Evolutionary conservation across 2,329 filamentous ascomycete genomes (phyloP).

Genomic region (Nannizzia gypsea): DNA sequence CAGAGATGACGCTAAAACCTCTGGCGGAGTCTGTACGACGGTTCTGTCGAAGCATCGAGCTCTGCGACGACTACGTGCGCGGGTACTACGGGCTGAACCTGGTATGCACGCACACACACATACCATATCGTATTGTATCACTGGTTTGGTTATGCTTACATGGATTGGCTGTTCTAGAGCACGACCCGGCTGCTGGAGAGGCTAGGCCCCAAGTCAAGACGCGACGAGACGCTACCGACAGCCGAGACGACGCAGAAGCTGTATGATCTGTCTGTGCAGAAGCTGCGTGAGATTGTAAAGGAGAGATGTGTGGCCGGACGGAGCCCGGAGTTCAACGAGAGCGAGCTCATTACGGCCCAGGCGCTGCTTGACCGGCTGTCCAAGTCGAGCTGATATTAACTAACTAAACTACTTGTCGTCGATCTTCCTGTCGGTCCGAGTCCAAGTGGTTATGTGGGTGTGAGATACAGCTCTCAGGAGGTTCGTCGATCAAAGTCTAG

Average conservation of each 20-base stretch:
- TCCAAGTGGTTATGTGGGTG: no score
- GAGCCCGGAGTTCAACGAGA: conserved; percentile 24
- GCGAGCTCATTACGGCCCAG: conserved; percentile 33
- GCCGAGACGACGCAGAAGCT: conserved; percentile 23
- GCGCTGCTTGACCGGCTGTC: conserved; percentile 26
- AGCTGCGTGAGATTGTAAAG: conserved; percentile 28
- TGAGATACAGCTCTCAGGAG: no score
- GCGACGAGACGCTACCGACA: conserved; percentile 13
- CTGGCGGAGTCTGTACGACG: conserved; percentile 66
- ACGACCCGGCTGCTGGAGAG: conserved; percentile 11
- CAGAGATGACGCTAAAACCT: conserved; percentile 34
- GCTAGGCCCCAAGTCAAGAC: conserved; percentile 5
- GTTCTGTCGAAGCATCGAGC: conserved; percentile 81
- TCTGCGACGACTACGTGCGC: conserved; percentile 84
- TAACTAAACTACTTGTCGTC: background rate
- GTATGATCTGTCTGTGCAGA: conserved; percentile 26
- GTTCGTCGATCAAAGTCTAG: no score
- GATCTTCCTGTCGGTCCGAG: no score
- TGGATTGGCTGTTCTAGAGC: conserved; percentile 11
- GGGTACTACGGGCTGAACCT: conserved; percentile 86
- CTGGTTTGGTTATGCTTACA: background rate
- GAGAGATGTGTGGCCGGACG: conserved; percentile 21
- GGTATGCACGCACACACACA: conserved; percentile 43
- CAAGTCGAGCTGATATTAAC: background rate
- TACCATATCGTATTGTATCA: background rate